Percentiles rank a stretch among this genome's conserved stretches.
Evolutionary conservation across 2,329 filamentous ascomycete species (phyloP).

Genomic region (Xylariaceae sp.): DNA sequence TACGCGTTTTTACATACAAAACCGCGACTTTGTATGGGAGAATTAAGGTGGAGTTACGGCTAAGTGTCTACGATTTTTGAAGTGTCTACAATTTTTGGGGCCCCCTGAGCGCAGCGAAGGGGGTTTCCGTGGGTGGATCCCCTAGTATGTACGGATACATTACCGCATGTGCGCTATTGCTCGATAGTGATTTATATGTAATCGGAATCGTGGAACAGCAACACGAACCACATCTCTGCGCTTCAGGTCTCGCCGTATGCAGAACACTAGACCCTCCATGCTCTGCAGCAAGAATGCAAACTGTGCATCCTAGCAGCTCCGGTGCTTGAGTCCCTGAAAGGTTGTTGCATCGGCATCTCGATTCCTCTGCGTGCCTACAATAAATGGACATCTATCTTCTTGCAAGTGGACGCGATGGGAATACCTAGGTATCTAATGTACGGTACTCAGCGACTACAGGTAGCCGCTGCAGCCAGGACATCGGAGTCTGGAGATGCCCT

Average conservation of each 20-base stretch:
- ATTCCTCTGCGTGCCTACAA: not conserved
- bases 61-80: not conserved
- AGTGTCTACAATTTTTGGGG: not conserved
- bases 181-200: not conserved
- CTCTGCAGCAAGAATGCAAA: conserved; percentile 2
- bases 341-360: not conserved
- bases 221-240: conserved; percentile 4
- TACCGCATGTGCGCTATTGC: not conserved
- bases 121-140: not conserved
- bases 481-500: conserved; percentile 29
- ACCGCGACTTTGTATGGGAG: not conserved
- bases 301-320: not conserved
- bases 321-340: not conserved
- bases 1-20: too few relatives aligned
- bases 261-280: not conserved
- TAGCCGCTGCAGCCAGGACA: too few relatives aligned
- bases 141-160: not conserved
- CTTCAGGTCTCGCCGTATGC: not conserved
- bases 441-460: not conserved
- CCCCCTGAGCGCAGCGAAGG: not conserved
- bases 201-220: conserved; percentile 5
- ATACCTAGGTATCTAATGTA: too few relatives aligned
- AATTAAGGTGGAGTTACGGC: not conserved
- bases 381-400: too few relatives aligned
- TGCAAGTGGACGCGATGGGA: too few relatives aligned